These are phyloP conservation scores for Kodamaea arcana DNA, from an alignment of 1,139 yeast species.

Conservation along the genomic window DNA sequence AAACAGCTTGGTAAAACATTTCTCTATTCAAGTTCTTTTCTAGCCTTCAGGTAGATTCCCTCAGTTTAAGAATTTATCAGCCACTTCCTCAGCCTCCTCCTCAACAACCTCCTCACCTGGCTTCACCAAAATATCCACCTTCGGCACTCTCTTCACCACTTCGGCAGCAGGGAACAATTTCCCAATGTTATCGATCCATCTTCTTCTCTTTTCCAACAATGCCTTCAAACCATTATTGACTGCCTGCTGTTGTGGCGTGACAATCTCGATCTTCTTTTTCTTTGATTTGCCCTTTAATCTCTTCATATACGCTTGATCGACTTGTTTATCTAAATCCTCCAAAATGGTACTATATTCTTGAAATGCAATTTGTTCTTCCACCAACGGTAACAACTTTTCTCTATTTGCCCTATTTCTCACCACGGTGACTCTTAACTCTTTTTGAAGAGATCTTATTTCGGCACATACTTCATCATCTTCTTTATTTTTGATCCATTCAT, in stretches of 20 bases:
- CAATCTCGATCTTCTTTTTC: constrained; percentile 58
- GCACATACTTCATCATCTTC: constrained; percentile 95
- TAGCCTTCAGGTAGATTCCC: no score
- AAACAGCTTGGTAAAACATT: no score
- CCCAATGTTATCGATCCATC: constrained; percentile 91
- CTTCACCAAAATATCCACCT: constrained; percentile 47
- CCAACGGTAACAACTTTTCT: constrained; percentile 59
- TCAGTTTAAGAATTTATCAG: no score
- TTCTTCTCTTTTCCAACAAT: constrained; percentile 73
- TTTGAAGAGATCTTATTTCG: constrained; percentile 73
- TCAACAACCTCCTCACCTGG: constrained; percentile 27
- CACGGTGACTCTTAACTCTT: constrained; percentile 59
- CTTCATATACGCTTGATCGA: constrained; percentile 89
- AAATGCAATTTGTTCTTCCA: constrained; percentile 92
- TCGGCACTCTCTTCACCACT: constrained; percentile 74
- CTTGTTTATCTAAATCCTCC: constrained; percentile 93
- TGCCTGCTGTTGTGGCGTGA: constrained; percentile 43
- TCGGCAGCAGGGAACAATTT: constrained; percentile 69
- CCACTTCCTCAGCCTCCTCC: background rate
- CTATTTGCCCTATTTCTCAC: constrained; percentile 66
- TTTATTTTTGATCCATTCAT: constrained; percentile 71
- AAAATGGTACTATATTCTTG: constrained; percentile 88
- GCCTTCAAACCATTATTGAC: constrained; percentile 77
- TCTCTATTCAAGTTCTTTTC: no score
- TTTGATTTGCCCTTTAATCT: constrained; percentile 79